phyloP scores from a whole-genome alignment of 176 grass and related monocot genomes.

The Eremochloa ophiuroides region DNA sequence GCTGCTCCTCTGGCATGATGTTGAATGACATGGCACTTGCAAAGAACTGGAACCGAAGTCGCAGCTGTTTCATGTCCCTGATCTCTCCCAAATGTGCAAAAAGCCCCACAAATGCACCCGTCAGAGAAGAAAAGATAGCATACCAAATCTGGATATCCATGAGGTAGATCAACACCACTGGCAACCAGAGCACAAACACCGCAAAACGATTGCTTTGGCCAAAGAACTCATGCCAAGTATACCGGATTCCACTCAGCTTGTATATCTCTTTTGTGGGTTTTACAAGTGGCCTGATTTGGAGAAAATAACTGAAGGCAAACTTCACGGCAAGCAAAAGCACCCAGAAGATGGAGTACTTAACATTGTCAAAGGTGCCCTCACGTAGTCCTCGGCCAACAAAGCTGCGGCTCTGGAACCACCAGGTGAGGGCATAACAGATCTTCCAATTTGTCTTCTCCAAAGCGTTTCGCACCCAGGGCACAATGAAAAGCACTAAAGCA shows the following conservation, averaged over 20 bases:
- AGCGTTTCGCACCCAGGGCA: slow-evolving; percentile 79
- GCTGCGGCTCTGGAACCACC: slow-evolving; percentile 92
- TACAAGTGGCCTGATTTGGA: slow-evolving; percentile 87
- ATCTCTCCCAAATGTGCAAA: slow-evolving; percentile 91
- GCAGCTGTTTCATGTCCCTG: slow-evolving; percentile 74
- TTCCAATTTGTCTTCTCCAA: slow-evolving; percentile 89
- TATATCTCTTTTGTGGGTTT: slow-evolving; percentile 71
- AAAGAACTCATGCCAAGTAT: slow-evolving; percentile 92
- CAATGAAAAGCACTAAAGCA: slow-evolving; percentile 61
- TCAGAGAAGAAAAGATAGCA: slow-evolving; percentile 74
- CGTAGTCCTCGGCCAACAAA: slow-evolving; percentile 87
- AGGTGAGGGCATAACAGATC: slow-evolving; percentile 74
- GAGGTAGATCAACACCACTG: slow-evolving; percentile 89
- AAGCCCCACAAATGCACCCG: slow-evolving; percentile 75
- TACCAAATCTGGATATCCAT: slow-evolving; percentile 99
- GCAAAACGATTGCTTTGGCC: slow-evolving; percentile 67
- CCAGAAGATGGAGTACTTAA: slow-evolving; percentile 84
- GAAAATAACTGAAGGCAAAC: slow-evolving; percentile 85
- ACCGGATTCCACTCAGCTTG: slow-evolving; percentile 30
- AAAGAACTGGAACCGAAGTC: slow-evolving; percentile 91
- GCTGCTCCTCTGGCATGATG: slow-evolving; percentile 86
- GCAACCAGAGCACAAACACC: slow-evolving; percentile 70
- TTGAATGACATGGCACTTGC: slow-evolving; percentile 97
- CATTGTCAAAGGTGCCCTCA: slow-evolving; percentile 67
- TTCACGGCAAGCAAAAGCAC: slow-evolving; percentile 66